Evolutionary conservation across 495 filamentous ascomycete genomes (phyloP).

Genomic region (Penicillium canescens): DNA sequence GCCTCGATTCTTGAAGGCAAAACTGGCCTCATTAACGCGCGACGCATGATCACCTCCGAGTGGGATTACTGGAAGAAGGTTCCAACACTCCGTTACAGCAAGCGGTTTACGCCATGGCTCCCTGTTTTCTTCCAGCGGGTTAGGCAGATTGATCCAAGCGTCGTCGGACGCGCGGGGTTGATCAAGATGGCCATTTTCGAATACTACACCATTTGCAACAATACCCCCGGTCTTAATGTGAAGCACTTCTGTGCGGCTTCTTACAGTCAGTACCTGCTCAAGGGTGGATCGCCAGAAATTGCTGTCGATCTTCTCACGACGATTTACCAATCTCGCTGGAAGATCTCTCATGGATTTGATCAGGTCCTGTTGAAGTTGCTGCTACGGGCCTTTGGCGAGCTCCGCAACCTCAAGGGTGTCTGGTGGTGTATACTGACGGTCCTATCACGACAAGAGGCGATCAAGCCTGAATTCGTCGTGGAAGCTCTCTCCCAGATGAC

Average conservation of each 20-base stretch:
- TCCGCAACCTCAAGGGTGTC: constrained; percentile 34
- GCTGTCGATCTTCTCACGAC: constrained; percentile 38
- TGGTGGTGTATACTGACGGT: constrained; percentile 46
- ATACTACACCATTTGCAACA: constrained; percentile 41
- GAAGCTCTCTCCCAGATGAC: constrained; percentile 32
- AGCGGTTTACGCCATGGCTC: constrained; percentile 19
- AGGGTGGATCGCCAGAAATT: constrained; percentile 15
- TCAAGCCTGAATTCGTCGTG: constrained; percentile 32
- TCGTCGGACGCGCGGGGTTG: constrained; percentile 19
- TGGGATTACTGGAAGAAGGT: constrained; percentile 19
- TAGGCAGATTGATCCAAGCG: constrained; percentile 20
- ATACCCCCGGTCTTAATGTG: constrained; percentile 24
- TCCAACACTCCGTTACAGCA: constrained; percentile 12
- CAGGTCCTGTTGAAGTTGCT: constrained; percentile 45
- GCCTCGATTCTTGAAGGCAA: constrained; percentile 37
- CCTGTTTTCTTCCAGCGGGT: constrained; percentile 44
- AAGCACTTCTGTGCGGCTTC: constrained; percentile 37
- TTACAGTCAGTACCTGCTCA: constrained; percentile 32
- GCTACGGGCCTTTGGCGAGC: constrained; percentile 34
- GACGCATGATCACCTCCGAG: constrained; percentile 31
- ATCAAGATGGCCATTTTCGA: constrained; percentile 40
- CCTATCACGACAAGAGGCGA: constrained; percentile 31
- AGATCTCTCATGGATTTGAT: constrained; percentile 31
- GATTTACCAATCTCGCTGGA: constrained; percentile 41
- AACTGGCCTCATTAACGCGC: constrained; percentile 23